Conservation (phyloP, 768 basidiomycete genomes). For the Termitomyces sp. region DNA sequence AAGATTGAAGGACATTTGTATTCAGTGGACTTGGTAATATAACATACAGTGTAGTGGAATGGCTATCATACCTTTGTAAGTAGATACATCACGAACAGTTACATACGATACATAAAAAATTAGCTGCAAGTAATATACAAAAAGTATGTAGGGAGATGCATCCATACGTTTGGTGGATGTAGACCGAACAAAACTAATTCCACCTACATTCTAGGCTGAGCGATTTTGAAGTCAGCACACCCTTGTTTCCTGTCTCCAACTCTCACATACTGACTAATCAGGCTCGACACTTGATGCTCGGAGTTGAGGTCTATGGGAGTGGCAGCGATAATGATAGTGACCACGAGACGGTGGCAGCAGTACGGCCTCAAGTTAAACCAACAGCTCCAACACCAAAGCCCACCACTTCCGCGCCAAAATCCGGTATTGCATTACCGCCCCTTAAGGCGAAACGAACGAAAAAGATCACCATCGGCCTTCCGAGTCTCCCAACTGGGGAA, state of each 20-base stretch:
- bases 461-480: slow-evolving; percentile 61
- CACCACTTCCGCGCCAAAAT: slow-evolving; percentile 16
- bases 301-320: slow-evolving; percentile 76
- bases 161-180: background rate
- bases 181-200: background rate
- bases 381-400: slow-evolving; percentile 7
- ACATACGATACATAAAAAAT: background rate
- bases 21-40: background rate
- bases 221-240: background rate
- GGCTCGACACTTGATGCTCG: slow-evolving; percentile 47
- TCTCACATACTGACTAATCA: background rate
- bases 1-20: background rate
- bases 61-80: background rate
- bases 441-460: slow-evolving; percentile 45
- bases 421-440: slow-evolving; percentile 12
- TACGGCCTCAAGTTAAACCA: slow-evolving; percentile 9
- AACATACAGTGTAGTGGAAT: background rate
- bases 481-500: slow-evolving; percentile 31
- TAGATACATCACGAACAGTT: slow-evolving; percentile 1
- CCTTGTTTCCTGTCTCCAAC: background rate
- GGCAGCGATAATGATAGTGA: slow-evolving; percentile 58
- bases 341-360: slow-evolving; percentile 12
- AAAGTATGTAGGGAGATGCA: background rate
- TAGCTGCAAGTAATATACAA: slow-evolving; percentile 1
- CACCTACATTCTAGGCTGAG: background rate